Evolutionary conservation across 2,329 filamentous ascomycete species (phyloP).

Genomic region (Colletotrichum chlorophyti): DNA sequence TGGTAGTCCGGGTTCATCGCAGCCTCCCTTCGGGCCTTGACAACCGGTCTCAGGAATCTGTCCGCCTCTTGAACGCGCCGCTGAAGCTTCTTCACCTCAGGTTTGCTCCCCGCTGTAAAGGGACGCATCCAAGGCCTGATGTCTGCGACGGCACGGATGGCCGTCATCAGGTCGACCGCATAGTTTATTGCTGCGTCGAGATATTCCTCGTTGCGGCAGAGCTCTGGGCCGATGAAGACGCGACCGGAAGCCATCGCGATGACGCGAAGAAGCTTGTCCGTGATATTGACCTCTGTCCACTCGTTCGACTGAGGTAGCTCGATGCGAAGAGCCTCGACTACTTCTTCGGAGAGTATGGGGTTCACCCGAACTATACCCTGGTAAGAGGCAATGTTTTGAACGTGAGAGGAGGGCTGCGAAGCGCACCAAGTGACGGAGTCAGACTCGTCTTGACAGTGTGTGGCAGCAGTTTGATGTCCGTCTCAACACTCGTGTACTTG

Average conservation of each 20-base stretch:
- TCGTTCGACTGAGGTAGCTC: slow-evolving; percentile 44
- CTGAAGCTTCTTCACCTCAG: slow-evolving; percentile 42
- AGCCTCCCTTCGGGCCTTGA: slow-evolving; percentile 37
- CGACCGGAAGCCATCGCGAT: slow-evolving; percentile 54
- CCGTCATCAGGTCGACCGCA: slow-evolving; percentile 49
- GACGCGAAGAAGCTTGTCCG: slow-evolving; percentile 49
- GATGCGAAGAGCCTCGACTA: slow-evolving; percentile 38
- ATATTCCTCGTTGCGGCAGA: slow-evolving; percentile 52
- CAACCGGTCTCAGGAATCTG: slow-evolving; percentile 43
- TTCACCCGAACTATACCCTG: slow-evolving; percentile 40
- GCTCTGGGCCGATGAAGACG: slow-evolving; percentile 54
- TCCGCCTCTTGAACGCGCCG: slow-evolving; percentile 40
- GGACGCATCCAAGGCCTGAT: slow-evolving; percentile 41
- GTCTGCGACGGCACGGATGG: slow-evolving; percentile 34
- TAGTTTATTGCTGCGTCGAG: slow-evolving; percentile 55
- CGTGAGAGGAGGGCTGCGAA: background rate
- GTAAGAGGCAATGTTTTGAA: background rate
- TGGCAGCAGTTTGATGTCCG: slow-evolving; percentile 32
- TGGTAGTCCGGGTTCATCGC: slow-evolving; percentile 21
- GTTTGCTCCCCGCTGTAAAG: slow-evolving; percentile 38
- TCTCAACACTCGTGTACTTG: slow-evolving; percentile 41
- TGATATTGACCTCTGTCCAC: slow-evolving; percentile 50
- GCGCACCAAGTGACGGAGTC: slow-evolving; percentile 40
- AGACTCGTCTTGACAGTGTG: slow-evolving; percentile 39
- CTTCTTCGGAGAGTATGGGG: slow-evolving; percentile 45